phyloP scores from a whole-genome alignment of 2,329 filamentous ascomycete species.

The Cordyceps cicadae region DNA sequence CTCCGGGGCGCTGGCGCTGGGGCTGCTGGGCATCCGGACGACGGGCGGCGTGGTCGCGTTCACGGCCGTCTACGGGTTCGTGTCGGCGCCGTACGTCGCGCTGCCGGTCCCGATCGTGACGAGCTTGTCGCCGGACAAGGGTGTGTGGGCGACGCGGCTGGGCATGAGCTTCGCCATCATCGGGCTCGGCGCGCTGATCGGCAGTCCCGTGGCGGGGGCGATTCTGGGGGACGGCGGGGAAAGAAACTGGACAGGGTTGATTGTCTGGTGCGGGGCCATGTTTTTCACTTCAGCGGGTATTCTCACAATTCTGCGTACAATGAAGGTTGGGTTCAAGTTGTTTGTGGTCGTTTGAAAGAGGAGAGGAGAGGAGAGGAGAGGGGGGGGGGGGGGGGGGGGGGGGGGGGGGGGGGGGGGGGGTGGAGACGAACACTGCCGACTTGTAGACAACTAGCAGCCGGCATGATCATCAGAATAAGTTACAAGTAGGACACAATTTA shows the following conservation, averaged over 20 bases:
- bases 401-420: too few species aligned
- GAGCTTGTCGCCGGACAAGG: conserved; percentile 11
- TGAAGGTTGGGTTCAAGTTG: not conserved
- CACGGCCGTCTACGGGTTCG: conserved; percentile 13
- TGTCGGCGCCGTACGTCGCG: conserved; percentile 14
- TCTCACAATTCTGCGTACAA: not conserved
- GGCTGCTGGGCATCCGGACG: conserved; percentile 6
- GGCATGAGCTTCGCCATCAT: conserved; percentile 15
- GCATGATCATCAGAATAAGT: too few species aligned
- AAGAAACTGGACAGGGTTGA: not conserved
- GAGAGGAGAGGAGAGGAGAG: too few species aligned
- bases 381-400: too few species aligned
- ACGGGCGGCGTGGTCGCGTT: conserved; percentile 12
- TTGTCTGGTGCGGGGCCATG: conserved; percentile 5
- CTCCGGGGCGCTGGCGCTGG: conserved; percentile 10
- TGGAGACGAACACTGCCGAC: too few species aligned
- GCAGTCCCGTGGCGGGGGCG: conserved; percentile 13
- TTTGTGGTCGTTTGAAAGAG: not conserved
- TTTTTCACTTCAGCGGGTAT: not conserved
- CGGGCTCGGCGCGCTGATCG: conserved; percentile 12
- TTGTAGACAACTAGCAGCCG: too few species aligned
- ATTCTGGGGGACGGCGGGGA: not conserved
- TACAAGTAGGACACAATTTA: too few species aligned
- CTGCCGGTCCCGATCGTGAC: conserved; percentile 13
- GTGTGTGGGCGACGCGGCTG: conserved; percentile 12